Evolutionary conservation across 1,284 basidiomycete genomes (phyloP), one percentile per base, ranked within the genome.

Genomic region (Tilletia caries): DNA sequence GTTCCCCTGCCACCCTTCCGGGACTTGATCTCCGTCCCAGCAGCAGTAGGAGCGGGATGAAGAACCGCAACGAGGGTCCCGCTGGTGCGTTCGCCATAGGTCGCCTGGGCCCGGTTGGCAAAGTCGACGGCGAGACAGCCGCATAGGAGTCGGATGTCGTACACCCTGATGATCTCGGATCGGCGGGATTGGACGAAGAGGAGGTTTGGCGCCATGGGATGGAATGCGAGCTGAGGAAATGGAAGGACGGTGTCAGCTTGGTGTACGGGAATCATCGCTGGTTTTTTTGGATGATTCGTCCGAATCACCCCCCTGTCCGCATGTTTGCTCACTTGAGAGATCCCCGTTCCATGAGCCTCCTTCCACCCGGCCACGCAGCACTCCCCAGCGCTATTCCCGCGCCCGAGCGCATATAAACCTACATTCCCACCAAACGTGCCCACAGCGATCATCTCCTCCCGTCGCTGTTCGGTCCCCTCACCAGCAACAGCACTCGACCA

Each of bases 361-460:
- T 67, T 68, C 78, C 78, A 79, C 3, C 78, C 78, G 6, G 74
- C 75, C 29, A 79, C 66, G 66, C 76, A 73, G 20, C 54, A 50
- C 23, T 58, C 46, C 29, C 50, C 44, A 4, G 67, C 70, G 46
- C 34, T 50, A 18, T 37, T 20, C n/a, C 34, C 34, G 13, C 62
- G 23, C 27, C 44, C 69, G 10, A 67, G 65, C 48, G 33, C n/a
- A 65, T 79, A 79, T 33, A 79, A 50, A 1, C 73, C 78, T 0
- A 79, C 73, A 1, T 70, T 78, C 37, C 74, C 78, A 15, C 54
- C 44, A 46, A 76, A 78, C 1, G 77, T 79, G 27, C 73, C 78
- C 3, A 75, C 74, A 8, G 75, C 78, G 23, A 79, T n/a, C n/a
- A 77, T 60, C 20, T 79, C 78, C 2, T 68, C 68, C 32, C 18